Evolutionary conservation across 495 filamentous ascomycete species (phyloP).

Genomic region (Paragyromitra xinjiangensis): DNA sequence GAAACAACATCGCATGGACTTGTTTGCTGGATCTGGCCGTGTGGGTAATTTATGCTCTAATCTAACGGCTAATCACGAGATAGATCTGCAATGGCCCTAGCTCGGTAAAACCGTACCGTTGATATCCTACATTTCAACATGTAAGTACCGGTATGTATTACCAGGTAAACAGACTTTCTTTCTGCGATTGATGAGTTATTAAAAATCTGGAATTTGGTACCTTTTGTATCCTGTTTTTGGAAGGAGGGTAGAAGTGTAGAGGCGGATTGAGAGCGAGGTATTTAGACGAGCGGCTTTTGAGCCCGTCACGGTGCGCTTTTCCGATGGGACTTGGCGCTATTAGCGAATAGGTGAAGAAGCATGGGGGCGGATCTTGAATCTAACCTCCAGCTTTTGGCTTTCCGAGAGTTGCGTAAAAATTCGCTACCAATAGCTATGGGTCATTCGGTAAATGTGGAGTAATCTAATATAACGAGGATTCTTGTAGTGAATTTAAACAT

Average conservation of each 20-base stretch:
- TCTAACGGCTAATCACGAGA: slow-evolving; percentile 21
- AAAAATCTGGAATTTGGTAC: slow-evolving; percentile 22
- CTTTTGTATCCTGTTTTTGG: background rate
- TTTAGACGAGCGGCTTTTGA: slow-evolving; percentile 13
- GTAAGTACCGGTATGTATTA: slow-evolving; percentile 8
- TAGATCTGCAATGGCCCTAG: slow-evolving; percentile 13
- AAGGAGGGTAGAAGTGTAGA: background rate
- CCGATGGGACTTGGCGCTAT: slow-evolving; percentile 17
- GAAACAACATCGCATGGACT: slow-evolving; percentile 19
- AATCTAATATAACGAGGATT: background rate
- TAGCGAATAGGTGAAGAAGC: background rate
- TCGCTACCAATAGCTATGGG: background rate
- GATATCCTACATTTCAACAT: background rate
- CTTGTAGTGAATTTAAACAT: background rate
- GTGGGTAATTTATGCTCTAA: slow-evolving; percentile 10
- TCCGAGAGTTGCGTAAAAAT: background rate
- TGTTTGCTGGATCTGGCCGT: slow-evolving; percentile 4
- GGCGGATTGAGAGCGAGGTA: background rate
- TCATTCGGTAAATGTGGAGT: background rate
- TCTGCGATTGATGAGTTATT: slow-evolving; percentile 26
- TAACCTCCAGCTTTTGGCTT: background rate
- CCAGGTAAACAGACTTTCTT: slow-evolving; percentile 19
- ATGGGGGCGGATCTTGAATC: slow-evolving; percentile 18
- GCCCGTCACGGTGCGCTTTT: slow-evolving; percentile 18
- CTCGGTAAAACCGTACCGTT: slow-evolving; percentile 19